Base-by-base conservation (phyloP, 805 yeast genomes). In the Candida rishiriensis region DNA sequence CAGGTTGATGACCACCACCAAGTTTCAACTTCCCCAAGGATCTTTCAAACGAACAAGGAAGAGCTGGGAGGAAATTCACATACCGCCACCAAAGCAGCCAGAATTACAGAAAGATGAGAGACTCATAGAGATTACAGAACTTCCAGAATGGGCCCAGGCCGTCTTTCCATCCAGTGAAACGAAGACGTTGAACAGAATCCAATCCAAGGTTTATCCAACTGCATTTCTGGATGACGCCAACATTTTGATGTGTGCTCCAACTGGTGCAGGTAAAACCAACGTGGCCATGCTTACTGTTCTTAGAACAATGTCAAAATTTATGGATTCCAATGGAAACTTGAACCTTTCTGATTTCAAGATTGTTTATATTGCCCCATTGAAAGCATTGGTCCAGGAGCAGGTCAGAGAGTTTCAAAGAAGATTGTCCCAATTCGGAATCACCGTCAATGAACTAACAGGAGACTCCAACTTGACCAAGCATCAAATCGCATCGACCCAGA, bases 231-330 rank as follows among this genome's bases (percentile, higher is more conserved):
- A 76, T 1, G 93, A 87, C 57, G 72, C 73, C 4, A 91, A 90
- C 55, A 60, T 93, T 34, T 67, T 91, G 14, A 69, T 91, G 53
- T 91, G 98, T 73, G 98, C 99, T 1, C 99, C 99, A 7, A 91
- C 99, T 0, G 99, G 99, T 69, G 97, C 97, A 2, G 99, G 99
- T 68, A 91, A 91, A 61, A 91, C 99, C 17, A 93, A 93, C 61
- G 96, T 93, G 28, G 99, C 99, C 0, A 78, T 93, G 82, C 65
- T 93, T 38, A 71, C 96, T 0, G 73, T 87, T 4, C 68, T 90
- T n/a, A 66, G 83, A 39, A 70, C 85, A 0, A 59, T 90, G 16
- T 66, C 77, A 0, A 73, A 81, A 39, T 76, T 65, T 57, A 68
- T 83, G 55, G 65, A 72, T 38, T 57, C 54, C 1, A 66, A 72